Evolutionary conservation across 306 rosid species (phyloP), one percentile per base, ranked within the genome.

Genomic region (Argentina anserina): DNA sequence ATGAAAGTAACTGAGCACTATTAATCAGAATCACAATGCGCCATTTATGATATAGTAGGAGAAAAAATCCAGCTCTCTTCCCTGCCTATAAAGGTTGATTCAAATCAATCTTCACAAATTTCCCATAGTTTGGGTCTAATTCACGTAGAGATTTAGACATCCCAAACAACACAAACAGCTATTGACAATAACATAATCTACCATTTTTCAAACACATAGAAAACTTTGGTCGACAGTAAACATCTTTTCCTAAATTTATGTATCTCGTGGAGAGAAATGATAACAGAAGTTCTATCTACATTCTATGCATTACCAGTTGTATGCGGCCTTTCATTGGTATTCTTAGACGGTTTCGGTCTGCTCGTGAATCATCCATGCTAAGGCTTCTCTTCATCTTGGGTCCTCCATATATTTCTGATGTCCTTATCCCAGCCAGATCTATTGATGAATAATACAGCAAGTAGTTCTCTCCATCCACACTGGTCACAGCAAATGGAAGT

Each of bases 401-500:
- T 34, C 79, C 86, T 82, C 89, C 81, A 72, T 55, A 71, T 52
- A 81, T 86, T 81, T 79, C 78, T 69, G 92, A 82, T 56, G 78
- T 65, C n/a, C 55, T 61, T 39, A 73, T 86, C 60, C 82, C 77
- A 37, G 87, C 76, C 61, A 90, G 85, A 70, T 82, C 78, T 58
- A 92, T 84, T 15, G 96, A 83, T 17, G 97, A 87, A 79, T 79
- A 92, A 81, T 92, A 90, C 13, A 88, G 72, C 60, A 88, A 74
- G 78, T 84, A 85, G 76, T 88, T 90, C 76, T 88, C 90, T 67
- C 97, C 97, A 68, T 86, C 96, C 71, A 92, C 88, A 46, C 86
- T 90, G 62, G 90, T 86, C 59, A 90, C 97, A 34, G 83, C 45
- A 86, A 92, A 92, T 33, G 97, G 97, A 74, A 92, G 83, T 82